Conservation (phyloP, 495 filamentous ascomycete genomes). For the Penicillium manginii region DNA sequence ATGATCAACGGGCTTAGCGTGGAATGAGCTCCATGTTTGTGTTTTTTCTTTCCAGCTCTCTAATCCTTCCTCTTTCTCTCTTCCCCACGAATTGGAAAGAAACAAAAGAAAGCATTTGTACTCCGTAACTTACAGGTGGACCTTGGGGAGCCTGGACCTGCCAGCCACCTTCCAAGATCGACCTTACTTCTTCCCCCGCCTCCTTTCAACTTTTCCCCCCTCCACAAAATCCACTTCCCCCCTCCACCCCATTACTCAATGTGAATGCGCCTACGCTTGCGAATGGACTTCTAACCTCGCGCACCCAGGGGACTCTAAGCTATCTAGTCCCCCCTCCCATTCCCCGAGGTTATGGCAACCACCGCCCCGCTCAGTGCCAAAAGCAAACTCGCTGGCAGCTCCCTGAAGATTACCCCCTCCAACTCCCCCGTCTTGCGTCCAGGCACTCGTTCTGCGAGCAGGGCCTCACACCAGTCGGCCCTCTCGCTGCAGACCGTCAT, state of each 20-base stretch:
- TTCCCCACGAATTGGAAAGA: background rate
- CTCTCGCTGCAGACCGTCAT: constrained; percentile 82
- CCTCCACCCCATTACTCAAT: background rate
- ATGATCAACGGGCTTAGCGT: constrained; percentile 27
- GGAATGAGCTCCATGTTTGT: constrained; percentile 25
- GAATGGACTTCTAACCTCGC: constrained; percentile 25
- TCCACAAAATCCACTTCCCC: background rate
- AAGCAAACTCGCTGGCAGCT: constrained; percentile 40
- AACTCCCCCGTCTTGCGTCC: constrained; percentile 73
- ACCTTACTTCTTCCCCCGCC: constrained; percentile 4
- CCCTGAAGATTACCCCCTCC: constrained; percentile 76
- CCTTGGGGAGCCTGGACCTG: background rate
- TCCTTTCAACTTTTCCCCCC: constrained; percentile 7
- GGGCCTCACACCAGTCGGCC: constrained; percentile 51
- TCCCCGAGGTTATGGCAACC: constrained; percentile 42
- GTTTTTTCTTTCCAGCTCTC: constrained; percentile 9
- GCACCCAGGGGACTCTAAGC: constrained; percentile 33
- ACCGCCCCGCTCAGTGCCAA: constrained; percentile 39
- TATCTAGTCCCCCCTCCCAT: constrained; percentile 16
- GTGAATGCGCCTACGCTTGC: constrained; percentile 14
- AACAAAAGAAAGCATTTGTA: too few species aligned
- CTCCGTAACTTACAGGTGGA: too few species aligned
- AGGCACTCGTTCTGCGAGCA: constrained; percentile 64
- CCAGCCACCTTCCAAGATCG: background rate
- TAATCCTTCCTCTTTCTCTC: background rate